phyloP scores from a whole-genome alignment of 1,139 yeast genomes.

The Suhomyces coccinellae region DNA sequence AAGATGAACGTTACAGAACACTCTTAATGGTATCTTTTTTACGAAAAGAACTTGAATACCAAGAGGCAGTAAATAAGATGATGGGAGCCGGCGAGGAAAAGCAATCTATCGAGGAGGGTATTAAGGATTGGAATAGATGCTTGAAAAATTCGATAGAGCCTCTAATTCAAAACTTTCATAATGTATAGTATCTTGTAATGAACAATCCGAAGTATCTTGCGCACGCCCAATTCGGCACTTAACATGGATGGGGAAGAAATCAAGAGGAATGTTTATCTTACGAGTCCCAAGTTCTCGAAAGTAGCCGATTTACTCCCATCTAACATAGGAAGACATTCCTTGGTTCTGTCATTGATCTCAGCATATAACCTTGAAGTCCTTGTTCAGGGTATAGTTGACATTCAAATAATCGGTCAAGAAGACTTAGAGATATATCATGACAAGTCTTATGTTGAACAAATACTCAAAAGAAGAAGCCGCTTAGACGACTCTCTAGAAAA shows the following conservation, averaged over 20 bases:
- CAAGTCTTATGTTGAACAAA: slow-evolving; percentile 31
- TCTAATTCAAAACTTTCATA: too few relatives aligned
- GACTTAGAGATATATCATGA: slow-evolving; percentile 45
- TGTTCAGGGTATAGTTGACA: slow-evolving; percentile 26
- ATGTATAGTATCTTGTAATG: too few relatives aligned
- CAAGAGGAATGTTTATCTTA: slow-evolving; percentile 24
- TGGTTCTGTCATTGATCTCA: slow-evolving; percentile 42
- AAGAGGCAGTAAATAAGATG: slow-evolving; percentile 14
- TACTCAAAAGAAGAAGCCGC: slow-evolving; percentile 26
- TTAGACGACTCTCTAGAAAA: slow-evolving; percentile 4
- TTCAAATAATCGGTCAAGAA: slow-evolving; percentile 22
- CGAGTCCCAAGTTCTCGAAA: slow-evolving; percentile 21
- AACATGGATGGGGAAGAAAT: neutral
- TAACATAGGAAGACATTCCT: slow-evolving; percentile 50
- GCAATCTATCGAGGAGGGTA: slow-evolving; percentile 19
- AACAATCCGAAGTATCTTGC: neutral
- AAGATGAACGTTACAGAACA: slow-evolving; percentile 24
- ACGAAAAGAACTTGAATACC: slow-evolving; percentile 17
- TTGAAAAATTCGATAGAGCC: slow-evolving; percentile 10
- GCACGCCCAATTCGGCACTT: neutral
- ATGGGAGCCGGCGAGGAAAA: neutral
- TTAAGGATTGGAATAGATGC: slow-evolving; percentile 23
- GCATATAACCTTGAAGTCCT: slow-evolving; percentile 39
- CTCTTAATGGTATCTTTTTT: slow-evolving; percentile 24
- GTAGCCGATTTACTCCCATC: slow-evolving; percentile 52